phyloP scores from a whole-genome alignment of 23 red algal species.

The Gracilariopsis chorda region DNA sequence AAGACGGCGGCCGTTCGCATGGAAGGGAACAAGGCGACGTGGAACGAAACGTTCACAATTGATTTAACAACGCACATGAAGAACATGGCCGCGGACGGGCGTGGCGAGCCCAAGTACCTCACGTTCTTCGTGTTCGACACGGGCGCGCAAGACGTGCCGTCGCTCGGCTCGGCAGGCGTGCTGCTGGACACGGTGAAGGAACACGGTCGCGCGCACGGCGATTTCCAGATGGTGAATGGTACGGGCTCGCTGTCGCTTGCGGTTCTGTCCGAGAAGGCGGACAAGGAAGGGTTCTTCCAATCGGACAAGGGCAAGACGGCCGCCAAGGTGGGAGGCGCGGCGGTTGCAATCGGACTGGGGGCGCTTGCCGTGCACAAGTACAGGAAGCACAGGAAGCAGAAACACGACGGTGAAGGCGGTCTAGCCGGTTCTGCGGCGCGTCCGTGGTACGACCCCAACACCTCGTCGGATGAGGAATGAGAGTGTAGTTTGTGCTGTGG shows the following conservation, averaged over 20 bases:
- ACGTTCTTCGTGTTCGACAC: conserved; percentile 66
- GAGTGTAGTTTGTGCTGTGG: too few species aligned
- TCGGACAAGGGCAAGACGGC: not conserved
- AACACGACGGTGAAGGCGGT: not conserved
- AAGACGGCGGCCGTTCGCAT: conserved; percentile 21
- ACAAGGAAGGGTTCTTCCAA: not conserved
- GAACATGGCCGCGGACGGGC: not conserved
- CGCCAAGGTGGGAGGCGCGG: conserved; percentile 3
- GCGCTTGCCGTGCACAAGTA: conserved; percentile 34
- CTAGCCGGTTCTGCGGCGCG: not conserved
- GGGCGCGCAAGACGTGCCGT: conserved; percentile 40
- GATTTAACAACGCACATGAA: conserved; percentile 26
- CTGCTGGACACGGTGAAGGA: conserved; percentile 37
- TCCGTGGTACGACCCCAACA: not conserved
- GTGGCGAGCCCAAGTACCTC: conserved; percentile 47
- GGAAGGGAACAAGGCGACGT: not conserved
- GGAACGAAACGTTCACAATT: conserved; percentile 25
- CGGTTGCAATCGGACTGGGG: conserved; percentile 18
- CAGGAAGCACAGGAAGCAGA: conserved; percentile 8
- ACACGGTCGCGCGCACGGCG: conserved; percentile 19
- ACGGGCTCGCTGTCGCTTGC: conserved; percentile 20
- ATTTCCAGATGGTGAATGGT: conserved; percentile 56
- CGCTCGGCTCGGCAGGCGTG: conserved; percentile 55
- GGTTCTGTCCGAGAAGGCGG: not conserved
- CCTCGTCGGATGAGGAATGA: too few species aligned